phyloP scores from a whole-genome alignment of 257 asterid species.

The Nicotiana otophora region DNA sequence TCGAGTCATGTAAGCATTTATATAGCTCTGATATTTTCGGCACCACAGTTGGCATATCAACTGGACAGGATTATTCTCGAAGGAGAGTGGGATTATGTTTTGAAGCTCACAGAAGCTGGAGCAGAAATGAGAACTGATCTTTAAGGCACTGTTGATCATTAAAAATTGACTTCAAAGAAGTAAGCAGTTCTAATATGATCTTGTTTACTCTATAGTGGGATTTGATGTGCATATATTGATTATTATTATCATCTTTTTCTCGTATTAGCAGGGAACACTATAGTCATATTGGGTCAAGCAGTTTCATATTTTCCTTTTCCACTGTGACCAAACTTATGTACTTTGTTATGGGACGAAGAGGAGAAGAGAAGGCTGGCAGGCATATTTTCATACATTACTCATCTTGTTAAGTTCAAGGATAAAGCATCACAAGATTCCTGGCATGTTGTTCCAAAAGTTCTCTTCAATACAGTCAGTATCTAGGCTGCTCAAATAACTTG shows the following conservation, averaged over 20 bases:
- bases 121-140: slow-evolving; percentile 22
- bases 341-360: slow-evolving; percentile 41
- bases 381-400: slow-evolving; percentile 67
- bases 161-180: neutral
- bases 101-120: slow-evolving; percentile 35
- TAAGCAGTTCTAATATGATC: neutral
- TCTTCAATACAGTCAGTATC: too few species aligned
- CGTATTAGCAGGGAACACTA: neutral
- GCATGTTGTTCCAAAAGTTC: slow-evolving; percentile 57
- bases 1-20: neutral
- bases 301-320: neutral
- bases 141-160: too few species aligned
- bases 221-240: neutral
- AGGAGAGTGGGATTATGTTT: slow-evolving; percentile 81
- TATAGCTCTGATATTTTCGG: too few species aligned
- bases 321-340: neutral
- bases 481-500: too few species aligned
- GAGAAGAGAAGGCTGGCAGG: slow-evolving; percentile 49
- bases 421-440: slow-evolving; percentile 61
- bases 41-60: slow-evolving; percentile 64
- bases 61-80: slow-evolving; percentile 63
- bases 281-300: neutral
- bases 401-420: slow-evolving; percentile 82
- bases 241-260: neutral
- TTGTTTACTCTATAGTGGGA: neutral